These are phyloP conservation scores for Lentinula detonsa DNA, from an alignment of 768 basidiomycete species.

Conservation along the genomic window DNA sequence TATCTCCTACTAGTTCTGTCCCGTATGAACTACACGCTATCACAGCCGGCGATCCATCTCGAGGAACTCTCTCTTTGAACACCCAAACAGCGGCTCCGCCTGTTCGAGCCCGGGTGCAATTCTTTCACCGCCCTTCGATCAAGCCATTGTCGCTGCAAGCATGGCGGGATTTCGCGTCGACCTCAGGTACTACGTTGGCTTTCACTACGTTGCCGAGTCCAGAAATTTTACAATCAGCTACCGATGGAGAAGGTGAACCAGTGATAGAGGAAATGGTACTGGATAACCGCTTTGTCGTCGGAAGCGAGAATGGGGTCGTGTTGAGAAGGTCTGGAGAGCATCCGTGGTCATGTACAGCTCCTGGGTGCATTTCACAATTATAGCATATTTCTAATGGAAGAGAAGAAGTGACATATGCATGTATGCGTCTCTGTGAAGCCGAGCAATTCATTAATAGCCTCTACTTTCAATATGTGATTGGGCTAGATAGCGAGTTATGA, in stretches of 20 bases:
- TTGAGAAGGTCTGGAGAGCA: slow-evolving; percentile 20
- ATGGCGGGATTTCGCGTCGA: not conserved
- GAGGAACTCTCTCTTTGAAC: slow-evolving; percentile 61
- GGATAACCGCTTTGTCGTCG: slow-evolving; percentile 33
- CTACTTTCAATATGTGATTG: too few species aligned
- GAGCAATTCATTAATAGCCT: too few species aligned
- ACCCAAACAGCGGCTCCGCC: slow-evolving; percentile 39
- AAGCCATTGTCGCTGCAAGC: not conserved
- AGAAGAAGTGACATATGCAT: too few species aligned
- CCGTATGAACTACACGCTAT: slow-evolving; percentile 47
- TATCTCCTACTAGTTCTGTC: slow-evolving; percentile 23
- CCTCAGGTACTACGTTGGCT: slow-evolving; percentile 10
- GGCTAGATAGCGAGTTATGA: too few species aligned
- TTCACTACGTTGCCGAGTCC: slow-evolving; percentile 14
- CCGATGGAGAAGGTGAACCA: slow-evolving; percentile 1
- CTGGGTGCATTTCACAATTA: slow-evolving; percentile 25
- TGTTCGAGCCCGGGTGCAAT: slow-evolving; percentile 39
- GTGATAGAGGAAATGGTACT: slow-evolving; percentile 13
- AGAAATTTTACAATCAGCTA: slow-evolving; percentile 8
- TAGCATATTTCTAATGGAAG: slow-evolving; percentile 2
- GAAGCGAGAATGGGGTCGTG: slow-evolving; percentile 52
- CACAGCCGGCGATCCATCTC: slow-evolving; percentile 65
- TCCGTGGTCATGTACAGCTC: slow-evolving; percentile 36
- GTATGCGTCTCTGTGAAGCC: too few species aligned
- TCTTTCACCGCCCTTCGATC: slow-evolving; percentile 28